phyloP scores from a whole-genome alignment of 345 rosid species.

The Erodium maritimum region DNA sequence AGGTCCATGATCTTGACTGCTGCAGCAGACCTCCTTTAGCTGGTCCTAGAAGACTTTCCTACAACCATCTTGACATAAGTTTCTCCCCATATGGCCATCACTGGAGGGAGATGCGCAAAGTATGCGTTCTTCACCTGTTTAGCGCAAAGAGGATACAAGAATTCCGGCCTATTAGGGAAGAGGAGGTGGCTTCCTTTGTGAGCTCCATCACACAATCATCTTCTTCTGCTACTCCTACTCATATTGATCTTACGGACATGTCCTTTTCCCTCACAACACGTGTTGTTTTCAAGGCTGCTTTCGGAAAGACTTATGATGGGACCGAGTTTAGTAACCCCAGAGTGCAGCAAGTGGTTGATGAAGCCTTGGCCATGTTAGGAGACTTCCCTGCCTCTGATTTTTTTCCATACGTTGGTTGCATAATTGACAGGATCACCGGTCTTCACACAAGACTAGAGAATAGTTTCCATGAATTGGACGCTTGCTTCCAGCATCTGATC shows the following conservation, averaged over 20 bases:
- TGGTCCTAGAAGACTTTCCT: slow-evolving; percentile 1
- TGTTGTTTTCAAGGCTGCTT: background rate
- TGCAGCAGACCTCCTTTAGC: slow-evolving; percentile 22
- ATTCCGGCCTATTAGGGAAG: background rate
- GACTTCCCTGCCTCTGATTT: background rate
- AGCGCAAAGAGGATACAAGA: background rate
- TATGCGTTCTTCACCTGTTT: background rate
- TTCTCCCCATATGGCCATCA: slow-evolving; percentile 13
- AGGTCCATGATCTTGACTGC: slow-evolving; percentile 20
- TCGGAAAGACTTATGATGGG: background rate
- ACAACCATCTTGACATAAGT: slow-evolving; percentile 12
- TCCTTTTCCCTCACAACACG: background rate
- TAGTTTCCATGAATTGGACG: background rate
- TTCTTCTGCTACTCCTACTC: background rate
- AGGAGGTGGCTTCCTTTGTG: background rate
- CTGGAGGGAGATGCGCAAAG: background rate
- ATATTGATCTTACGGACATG: background rate
- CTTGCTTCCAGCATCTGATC: background rate
- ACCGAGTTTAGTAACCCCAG: background rate
- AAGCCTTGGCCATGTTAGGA: background rate
- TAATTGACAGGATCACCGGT: background rate
- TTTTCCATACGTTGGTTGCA: background rate
- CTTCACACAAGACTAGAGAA: background rate
- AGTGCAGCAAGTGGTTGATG: background rate
- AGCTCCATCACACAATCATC: background rate